Percentiles rank a stretch among this genome's conserved stretches.
Conservation (phyloP, 176 grass and related monocot genomes). For the Oropetium thomaeum region DNA sequence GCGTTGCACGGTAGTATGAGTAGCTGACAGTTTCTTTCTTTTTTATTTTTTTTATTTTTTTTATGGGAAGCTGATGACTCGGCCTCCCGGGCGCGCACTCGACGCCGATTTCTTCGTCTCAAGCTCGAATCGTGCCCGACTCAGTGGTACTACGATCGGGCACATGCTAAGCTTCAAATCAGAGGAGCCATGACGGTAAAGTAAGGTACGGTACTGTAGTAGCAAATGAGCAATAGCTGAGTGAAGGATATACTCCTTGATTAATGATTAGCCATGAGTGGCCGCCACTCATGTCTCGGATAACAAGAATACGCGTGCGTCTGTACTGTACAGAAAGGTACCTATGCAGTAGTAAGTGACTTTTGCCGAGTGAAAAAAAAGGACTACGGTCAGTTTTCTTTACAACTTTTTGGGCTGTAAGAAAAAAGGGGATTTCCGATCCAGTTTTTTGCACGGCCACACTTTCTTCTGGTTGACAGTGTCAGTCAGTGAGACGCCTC, state of each 20-base stretch:
- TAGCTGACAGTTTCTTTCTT: no score
- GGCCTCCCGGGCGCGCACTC: background rate
- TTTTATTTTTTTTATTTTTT: no score
- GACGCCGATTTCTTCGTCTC: background rate
- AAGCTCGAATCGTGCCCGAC: background rate
- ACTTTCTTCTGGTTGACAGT: background rate
- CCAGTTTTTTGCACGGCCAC: background rate
- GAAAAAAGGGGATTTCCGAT: background rate
- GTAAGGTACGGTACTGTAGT: background rate
- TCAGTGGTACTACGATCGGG: background rate
- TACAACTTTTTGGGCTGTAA: background rate
- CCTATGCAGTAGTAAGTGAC: no score
- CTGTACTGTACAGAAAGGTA: no score
- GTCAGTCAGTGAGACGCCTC: background rate
- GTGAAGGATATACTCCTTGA: background rate
- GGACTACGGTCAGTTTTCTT: background rate
- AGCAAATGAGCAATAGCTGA: background rate
- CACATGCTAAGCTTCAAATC: constrained; percentile 4
- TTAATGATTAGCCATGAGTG: background rate
- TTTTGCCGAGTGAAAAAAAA: background rate
- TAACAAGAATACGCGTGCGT: background rate
- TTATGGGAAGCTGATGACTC: no score
- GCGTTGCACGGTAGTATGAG: background rate
- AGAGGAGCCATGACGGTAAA: background rate
- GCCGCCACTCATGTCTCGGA: background rate